phyloP scores from a whole-genome alignment of 2,329 filamentous ascomycete species.

The Ploettnerulaceae sp. region DNA sequence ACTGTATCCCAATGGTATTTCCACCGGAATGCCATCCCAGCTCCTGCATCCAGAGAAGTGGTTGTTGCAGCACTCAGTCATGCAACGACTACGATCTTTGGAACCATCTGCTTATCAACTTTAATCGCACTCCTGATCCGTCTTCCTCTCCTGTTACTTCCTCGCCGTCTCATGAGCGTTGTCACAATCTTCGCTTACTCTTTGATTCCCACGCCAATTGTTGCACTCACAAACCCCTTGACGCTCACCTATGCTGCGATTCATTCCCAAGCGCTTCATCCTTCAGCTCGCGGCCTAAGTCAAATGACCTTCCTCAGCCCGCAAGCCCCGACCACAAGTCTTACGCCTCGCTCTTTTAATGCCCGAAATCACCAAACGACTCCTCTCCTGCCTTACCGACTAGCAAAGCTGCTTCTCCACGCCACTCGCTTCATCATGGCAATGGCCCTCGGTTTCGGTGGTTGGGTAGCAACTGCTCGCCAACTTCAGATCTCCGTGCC shows the following conservation, averaged over 20 bases:
- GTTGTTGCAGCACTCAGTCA: constrained; percentile 79
- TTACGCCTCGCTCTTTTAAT: constrained; percentile 52
- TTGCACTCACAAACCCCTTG: constrained; percentile 82
- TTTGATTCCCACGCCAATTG: constrained; percentile 78
- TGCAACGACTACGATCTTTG: constrained; percentile 80
- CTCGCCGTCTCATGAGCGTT: constrained; percentile 58
- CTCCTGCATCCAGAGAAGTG: constrained; percentile 72
- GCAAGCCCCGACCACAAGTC: constrained; percentile 66
- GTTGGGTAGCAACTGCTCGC: constrained; percentile 92
- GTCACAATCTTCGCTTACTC: constrained; percentile 69
- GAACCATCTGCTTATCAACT: constrained; percentile 85
- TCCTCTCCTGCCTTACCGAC: constrained; percentile 76
- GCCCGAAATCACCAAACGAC: constrained; percentile 40
- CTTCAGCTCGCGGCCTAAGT: constrained; percentile 72
- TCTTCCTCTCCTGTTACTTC: constrained; percentile 79
- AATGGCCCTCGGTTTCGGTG: constrained; percentile 82
- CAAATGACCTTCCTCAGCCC: constrained; percentile 78
- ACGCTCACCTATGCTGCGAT: constrained; percentile 91
- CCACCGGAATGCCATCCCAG: constrained; percentile 77
- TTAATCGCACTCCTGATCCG: constrained; percentile 75
- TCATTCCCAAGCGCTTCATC: constrained; percentile 76
- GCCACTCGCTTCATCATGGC: constrained; percentile 90
- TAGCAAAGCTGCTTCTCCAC: constrained; percentile 87
- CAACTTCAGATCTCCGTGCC: constrained; percentile 60
- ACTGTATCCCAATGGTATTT: constrained; percentile 99